Base-by-base conservation (phyloP, 305 asterid genomes). In the Petunia hybrid region DNA sequence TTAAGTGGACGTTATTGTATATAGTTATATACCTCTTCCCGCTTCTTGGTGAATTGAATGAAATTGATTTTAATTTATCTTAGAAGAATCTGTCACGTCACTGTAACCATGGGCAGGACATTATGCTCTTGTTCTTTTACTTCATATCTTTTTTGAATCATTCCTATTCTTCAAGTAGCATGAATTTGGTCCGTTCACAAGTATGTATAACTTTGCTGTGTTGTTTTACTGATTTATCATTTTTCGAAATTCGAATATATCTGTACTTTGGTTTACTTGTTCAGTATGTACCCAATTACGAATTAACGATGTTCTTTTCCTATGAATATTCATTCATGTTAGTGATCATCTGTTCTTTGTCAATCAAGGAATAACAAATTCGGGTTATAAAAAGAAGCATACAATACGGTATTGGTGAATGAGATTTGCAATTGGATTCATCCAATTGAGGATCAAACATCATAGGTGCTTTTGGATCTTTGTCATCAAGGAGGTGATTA, bases 151-250 rank as follows among this genome's bases (percentile, higher is more conserved):
- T 22, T 22, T 22, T 22, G 31, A 22, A 22, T 22, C 31, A 22
- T 22, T 22, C 31, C 31, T 22, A 22, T 22, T 22, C 31, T 22
- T 22, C 31, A 22, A 22, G 31, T 22, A 22, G 31, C 31, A 22
- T 22, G 31, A 22, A 22, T 22, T 22, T 22, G 31, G 31, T 22
- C 31, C 31, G 31, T 22, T 22, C 31, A 22, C 40, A 43, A 42
- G 76, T 67, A 41, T 43, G 40, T 40, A 10, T 16, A 55, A 43
- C n/a, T 67, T 67, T n/a, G 74, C 74, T 67, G 53, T 67, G 74
- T 41, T 67, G 40, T 41, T 8, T 66, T 0, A 1, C 74, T 40
- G 74, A 42, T 62, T 62, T 62, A 40, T 62, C 41, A 31, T 35
- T 62, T 62, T 35, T 62, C 1, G 36, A 62, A 62, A 7, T 22